phyloP scores from a whole-genome alignment of 192 early-diverging fungal genomes.

The Gaertneriomyces semiglobifer region DNA sequence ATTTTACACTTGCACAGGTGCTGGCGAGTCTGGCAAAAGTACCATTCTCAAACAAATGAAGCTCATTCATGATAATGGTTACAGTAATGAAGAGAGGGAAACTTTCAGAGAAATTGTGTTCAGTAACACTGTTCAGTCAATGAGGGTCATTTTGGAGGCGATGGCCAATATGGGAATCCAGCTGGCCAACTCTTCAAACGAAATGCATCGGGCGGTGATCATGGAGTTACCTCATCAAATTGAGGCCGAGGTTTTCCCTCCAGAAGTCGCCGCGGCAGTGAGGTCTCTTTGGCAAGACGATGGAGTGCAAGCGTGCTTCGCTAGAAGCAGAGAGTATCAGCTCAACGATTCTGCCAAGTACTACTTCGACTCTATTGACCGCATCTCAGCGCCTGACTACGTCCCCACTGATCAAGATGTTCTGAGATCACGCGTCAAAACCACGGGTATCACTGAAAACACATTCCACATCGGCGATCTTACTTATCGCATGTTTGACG shows the following conservation, averaged over 20 bases:
- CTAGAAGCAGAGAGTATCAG: constrained; percentile 85
- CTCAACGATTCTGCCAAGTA: constrained; percentile 94
- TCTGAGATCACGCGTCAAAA: constrained; percentile 92
- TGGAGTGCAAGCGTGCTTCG: constrained; percentile 81
- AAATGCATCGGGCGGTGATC: constrained; percentile 69
- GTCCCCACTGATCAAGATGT: constrained; percentile 94
- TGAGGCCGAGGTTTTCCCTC: constrained; percentile 78
- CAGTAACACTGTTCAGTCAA: constrained; percentile 89
- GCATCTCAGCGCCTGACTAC: constrained; percentile 76
- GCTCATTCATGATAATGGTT: constrained; percentile 91
- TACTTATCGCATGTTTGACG: constrained; percentile 95
- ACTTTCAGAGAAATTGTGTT: constrained; percentile 95
- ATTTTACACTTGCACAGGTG: constrained; percentile 49
- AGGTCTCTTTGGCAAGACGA: constrained; percentile 78
- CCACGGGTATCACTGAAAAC: constrained; percentile 94
- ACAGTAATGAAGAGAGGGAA: constrained; percentile 81
- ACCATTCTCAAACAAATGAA: constrained; percentile 99
- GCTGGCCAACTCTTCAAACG: constrained; percentile 65
- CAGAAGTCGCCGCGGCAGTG: constrained; percentile 74
- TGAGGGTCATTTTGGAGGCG: constrained; percentile 91
- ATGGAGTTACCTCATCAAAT: constrained; percentile 80
- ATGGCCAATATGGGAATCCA: constrained; percentile 82
- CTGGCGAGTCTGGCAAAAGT: constrained; percentile 96
- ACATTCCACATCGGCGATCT: constrained; percentile 86
- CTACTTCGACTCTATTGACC: constrained; percentile 89